These are phyloP conservation scores for Dryadomyces sulphureus DNA, from an alignment of 2,329 filamentous ascomycete genomes.

Conservation along the genomic window DNA sequence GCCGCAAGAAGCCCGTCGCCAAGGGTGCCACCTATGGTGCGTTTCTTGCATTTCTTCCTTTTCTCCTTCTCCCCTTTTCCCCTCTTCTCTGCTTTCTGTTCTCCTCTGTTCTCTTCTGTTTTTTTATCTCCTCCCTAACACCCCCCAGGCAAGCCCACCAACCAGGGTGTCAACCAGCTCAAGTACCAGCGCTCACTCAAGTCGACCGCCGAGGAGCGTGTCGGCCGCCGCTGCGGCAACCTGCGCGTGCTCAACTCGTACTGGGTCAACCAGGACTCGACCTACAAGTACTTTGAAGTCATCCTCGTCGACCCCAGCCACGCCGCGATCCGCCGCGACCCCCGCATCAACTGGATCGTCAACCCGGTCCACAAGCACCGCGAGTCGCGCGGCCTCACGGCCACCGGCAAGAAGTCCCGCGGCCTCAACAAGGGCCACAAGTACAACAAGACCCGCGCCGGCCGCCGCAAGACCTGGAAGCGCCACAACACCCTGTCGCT, in stretches of 20 bases:
- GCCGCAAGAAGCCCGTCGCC: conserved; percentile 88
- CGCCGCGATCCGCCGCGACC: conserved; percentile 98
- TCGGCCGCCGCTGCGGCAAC: conserved; percentile 97
- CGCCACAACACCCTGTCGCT: conserved; percentile 98
- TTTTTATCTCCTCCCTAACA: no score
- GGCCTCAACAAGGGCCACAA: conserved; percentile 98
- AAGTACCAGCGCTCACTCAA: conserved; percentile 99
- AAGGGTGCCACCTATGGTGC: conserved; percentile 99
- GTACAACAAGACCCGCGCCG: conserved; percentile 96
- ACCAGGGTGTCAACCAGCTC: conserved; percentile 99
- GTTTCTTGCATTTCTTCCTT: not conserved
- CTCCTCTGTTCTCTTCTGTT: no score
- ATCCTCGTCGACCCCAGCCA: conserved; percentile 99
- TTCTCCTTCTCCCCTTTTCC: not conserved
- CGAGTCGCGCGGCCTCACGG: conserved; percentile 90
- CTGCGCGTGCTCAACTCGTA: conserved; percentile 99
- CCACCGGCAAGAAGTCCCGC: conserved; percentile 98
- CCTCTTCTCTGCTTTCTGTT: no score
- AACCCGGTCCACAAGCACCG: conserved; percentile 99
- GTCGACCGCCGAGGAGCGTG: conserved; percentile 98
- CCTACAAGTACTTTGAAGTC: conserved; percentile 99
- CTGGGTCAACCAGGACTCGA: conserved; percentile 99
- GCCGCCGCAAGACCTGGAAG: conserved; percentile 99
- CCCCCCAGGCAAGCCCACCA: conserved; percentile 89
- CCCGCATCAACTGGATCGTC: conserved; percentile 99